Conservation (phyloP, 805 yeast species). For the Starmerella davenportii region DNA sequence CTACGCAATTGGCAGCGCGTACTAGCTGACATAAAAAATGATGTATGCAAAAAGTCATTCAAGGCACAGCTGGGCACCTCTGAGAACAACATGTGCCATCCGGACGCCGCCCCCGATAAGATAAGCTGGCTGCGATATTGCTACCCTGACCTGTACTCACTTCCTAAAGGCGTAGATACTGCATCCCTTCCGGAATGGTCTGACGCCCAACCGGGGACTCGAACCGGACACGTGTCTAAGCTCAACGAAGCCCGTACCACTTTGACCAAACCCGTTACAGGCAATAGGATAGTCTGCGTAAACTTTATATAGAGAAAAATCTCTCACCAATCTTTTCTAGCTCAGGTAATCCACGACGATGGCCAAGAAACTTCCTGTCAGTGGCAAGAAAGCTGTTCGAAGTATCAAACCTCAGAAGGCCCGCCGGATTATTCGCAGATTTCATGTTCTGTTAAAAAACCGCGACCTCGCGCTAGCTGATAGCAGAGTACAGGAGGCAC, state of each 20-base stretch:
- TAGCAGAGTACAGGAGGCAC: constrained; percentile 24
- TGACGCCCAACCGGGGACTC: constrained; percentile 19
- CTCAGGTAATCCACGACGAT: neutral
- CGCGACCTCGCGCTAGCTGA: constrained; percentile 12
- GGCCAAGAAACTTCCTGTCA: constrained; percentile 8
- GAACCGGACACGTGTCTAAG: constrained; percentile 21
- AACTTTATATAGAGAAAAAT: neutral
- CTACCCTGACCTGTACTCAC: constrained; percentile 21
- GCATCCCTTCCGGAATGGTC: constrained; percentile 16
- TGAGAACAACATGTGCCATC: constrained; percentile 17
- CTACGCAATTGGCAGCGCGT: no score
- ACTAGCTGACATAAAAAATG: no score
- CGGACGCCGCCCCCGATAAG: constrained; percentile 20
- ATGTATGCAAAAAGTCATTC: neutral
- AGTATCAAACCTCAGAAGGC: constrained; percentile 40
- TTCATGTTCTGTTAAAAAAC: constrained; percentile 48
- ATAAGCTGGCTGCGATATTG: constrained; percentile 21
- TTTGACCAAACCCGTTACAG: constrained; percentile 19
- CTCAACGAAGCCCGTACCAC: constrained; percentile 5
- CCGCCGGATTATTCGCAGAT: constrained; percentile 57
- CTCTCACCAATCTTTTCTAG: neutral
- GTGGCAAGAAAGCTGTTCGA: constrained; percentile 21
- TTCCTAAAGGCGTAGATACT: constrained; percentile 15
- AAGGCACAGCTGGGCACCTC: neutral
- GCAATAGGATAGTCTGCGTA: constrained; percentile 1